These are phyloP conservation scores for Colletotrichum cordylinicola DNA, from an alignment of 2,329 filamentous ascomycete genomes.

Conservation along the genomic window DNA sequence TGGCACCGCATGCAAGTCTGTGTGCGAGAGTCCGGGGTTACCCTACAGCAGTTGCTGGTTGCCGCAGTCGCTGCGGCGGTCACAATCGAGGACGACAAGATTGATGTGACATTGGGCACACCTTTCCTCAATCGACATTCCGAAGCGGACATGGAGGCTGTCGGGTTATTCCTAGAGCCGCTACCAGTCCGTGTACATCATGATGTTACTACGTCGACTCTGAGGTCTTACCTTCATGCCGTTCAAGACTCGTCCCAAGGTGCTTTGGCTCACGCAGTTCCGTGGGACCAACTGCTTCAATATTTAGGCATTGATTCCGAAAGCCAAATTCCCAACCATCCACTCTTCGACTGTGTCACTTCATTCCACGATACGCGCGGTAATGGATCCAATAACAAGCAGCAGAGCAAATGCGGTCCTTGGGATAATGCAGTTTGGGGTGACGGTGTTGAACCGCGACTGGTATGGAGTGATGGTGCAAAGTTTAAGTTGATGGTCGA, in stretches of 20 bases:
- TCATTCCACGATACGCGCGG: slow-evolving; percentile 25
- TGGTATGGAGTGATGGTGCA: slow-evolving; percentile 19
- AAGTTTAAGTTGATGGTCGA: slow-evolving; percentile 25
- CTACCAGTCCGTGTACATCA: not conserved
- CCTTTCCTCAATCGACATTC: not conserved
- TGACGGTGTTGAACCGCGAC: not conserved
- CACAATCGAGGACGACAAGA: not conserved
- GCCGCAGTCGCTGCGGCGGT: not conserved
- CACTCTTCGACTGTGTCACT: slow-evolving; percentile 28
- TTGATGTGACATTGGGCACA: not conserved
- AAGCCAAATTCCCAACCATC: slow-evolving; percentile 18
- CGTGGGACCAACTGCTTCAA: slow-evolving; percentile 33
- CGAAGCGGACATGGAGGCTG: not conserved
- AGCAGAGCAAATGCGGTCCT: not conserved
- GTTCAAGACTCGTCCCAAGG: slow-evolving; percentile 27
- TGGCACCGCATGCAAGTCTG: not conserved
- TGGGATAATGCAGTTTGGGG: not conserved
- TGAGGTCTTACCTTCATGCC: not conserved
- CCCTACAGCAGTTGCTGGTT: not conserved
- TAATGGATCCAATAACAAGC: not conserved
- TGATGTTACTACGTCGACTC: not conserved
- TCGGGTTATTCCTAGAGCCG: not conserved
- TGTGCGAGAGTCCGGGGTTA: not conserved
- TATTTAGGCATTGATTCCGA: slow-evolving; percentile 16
- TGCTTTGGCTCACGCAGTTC: slow-evolving; percentile 32